Percentiles rank a stretch among this genome's conserved stretches.
phyloP scores from a whole-genome alignment of 108 stramenopile species.

The Nitzschia sp. region DNA sequence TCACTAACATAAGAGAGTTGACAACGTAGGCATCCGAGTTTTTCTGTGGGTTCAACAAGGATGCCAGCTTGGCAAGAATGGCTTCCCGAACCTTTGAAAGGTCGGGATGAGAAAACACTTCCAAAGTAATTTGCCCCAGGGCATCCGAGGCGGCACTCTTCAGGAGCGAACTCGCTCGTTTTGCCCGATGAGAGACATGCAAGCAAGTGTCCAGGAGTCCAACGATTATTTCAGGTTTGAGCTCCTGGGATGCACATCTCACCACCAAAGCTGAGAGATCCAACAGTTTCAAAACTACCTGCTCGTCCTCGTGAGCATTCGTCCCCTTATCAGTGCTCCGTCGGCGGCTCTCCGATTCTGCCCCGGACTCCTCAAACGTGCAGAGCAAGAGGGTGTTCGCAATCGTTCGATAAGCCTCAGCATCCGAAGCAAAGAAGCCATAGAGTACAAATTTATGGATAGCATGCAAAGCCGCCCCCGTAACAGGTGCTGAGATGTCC shows the following conservation, averaged over 20 bases:
- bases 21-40: slow-evolving; percentile 68
- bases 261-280: slow-evolving; percentile 74
- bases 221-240: slow-evolving; percentile 45
- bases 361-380: slow-evolving; percentile 61
- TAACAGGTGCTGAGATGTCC: slow-evolving; percentile 68
- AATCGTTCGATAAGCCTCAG: slow-evolving; percentile 51
- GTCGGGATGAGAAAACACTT: slow-evolving; percentile 62
- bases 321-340: background rate
- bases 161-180: slow-evolving; percentile 50
- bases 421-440: slow-evolving; percentile 55
- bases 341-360: background rate
- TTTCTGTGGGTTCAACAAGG: slow-evolving; percentile 80
- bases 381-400: slow-evolving; percentile 63
- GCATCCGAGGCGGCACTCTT: slow-evolving; percentile 79
- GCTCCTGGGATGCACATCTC: slow-evolving; percentile 45
- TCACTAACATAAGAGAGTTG: slow-evolving; percentile 84
- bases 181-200: slow-evolving; percentile 67
- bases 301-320: slow-evolving; percentile 54
- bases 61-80: slow-evolving; percentile 76
- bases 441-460: slow-evolving; percentile 82
- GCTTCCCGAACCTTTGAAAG: slow-evolving; percentile 56
- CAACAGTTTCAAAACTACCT: slow-evolving; percentile 73
- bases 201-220: slow-evolving; percentile 77
- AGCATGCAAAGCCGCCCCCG: slow-evolving; percentile 65
- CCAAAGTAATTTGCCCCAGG: slow-evolving; percentile 70